Evolutionary conservation across 768 basidiomycete species (phyloP).

Genomic region (Plicaturopsis crispa): DNA sequence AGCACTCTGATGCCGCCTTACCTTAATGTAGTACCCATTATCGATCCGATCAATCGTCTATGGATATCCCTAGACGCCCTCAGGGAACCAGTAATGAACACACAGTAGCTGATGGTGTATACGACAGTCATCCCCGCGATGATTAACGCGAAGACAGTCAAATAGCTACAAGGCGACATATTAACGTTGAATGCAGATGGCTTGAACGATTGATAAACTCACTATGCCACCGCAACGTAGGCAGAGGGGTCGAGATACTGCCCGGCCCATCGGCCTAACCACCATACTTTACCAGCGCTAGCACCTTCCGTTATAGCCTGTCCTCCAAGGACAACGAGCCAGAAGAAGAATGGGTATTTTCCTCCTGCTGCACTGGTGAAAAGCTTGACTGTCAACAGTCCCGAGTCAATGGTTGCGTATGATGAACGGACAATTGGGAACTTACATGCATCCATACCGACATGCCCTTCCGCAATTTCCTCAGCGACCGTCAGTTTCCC

Average conservation of each 20-base stretch:
- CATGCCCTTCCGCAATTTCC: constrained; percentile 27
- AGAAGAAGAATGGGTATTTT: constrained; percentile 20
- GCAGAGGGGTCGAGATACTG: constrained; percentile 27
- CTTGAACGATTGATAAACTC: constrained; percentile 3
- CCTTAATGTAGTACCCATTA: constrained; percentile 56
- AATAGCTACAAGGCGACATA: constrained; percentile 22
- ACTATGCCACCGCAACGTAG: constrained; percentile 27
- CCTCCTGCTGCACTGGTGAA: constrained; percentile 20
- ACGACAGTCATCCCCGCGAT: constrained; percentile 13
- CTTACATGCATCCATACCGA: constrained; percentile 26
- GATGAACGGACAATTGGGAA: too few relatives aligned
- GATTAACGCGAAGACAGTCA: constrained; percentile 24
- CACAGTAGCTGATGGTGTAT: constrained; percentile 17
- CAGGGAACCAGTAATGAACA: constrained; percentile 26
- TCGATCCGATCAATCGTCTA: constrained; percentile 37
- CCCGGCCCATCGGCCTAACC: constrained; percentile 36
- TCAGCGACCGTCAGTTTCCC: constrained; percentile 48
- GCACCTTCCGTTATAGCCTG: constrained; percentile 13
- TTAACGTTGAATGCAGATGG: neutral
- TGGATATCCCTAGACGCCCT: constrained; percentile 39
- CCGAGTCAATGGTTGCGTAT: too few relatives aligned
- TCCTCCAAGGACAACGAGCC: constrained; percentile 17
- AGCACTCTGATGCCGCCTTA: constrained; percentile 27
- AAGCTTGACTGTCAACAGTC: constrained; percentile 23
- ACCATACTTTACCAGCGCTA: constrained; percentile 27